Conservation (phyloP, 208 protist genomes). For the Pavlovales sp. region DNA sequence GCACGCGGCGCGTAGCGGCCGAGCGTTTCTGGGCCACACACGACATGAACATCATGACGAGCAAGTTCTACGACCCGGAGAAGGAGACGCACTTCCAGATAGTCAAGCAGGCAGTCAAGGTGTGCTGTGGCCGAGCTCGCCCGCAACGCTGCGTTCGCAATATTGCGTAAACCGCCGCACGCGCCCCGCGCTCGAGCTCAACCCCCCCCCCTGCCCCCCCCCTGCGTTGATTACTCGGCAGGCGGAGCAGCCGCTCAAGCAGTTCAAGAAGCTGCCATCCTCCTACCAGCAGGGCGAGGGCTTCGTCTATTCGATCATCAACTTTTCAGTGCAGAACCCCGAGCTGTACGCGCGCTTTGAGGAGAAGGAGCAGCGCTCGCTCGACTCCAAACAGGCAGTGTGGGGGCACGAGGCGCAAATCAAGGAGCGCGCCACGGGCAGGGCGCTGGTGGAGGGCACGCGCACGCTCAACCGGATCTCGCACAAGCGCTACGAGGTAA, state of each 20-base stretch:
- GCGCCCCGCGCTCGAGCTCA: too few relatives aligned
- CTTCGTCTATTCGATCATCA: slow-evolving; percentile 10
- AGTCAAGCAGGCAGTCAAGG: not conserved
- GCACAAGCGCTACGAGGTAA: not conserved
- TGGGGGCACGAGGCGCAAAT: not conserved
- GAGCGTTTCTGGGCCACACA: not conserved
- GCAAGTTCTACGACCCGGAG: not conserved
- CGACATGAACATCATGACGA: not conserved
- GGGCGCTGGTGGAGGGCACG: not conserved
- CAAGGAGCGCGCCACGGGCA: too few relatives aligned
- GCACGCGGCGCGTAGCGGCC: not conserved
- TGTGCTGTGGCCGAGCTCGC: not conserved
- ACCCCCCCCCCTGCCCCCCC: too few relatives aligned
- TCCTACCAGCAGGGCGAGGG: not conserved
- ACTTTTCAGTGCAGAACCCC: not conserved
- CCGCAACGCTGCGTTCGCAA: too few relatives aligned
- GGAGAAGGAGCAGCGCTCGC: not conserved
- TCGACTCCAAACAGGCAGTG: not conserved
- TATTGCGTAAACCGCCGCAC: too few relatives aligned
- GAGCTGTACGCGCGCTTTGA: not conserved
- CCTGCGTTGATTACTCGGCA: not conserved
- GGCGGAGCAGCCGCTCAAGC: slow-evolving; percentile 1
- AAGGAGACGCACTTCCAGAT: not conserved
- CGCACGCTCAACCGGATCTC: not conserved
- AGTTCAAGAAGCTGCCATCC: slow-evolving; percentile 3